Percentiles rank a stretch among this genome's conserved stretches.
Evolutionary conservation across 1,284 basidiomycete genomes (phyloP).

Genomic region (Violaceomyces palustris): DNA sequence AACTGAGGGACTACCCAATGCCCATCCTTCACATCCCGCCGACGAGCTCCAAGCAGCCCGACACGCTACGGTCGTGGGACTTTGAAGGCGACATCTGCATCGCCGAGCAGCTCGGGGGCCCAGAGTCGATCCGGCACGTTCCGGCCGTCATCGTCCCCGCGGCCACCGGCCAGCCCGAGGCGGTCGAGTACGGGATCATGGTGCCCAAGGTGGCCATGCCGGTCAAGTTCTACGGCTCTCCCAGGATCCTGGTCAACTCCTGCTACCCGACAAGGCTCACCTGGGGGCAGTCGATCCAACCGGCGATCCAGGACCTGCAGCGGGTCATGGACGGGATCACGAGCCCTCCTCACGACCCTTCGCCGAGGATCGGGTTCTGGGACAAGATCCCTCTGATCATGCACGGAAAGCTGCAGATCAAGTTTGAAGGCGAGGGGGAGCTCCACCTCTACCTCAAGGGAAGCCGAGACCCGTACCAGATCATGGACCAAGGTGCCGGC

Average conservation of each 20-base stretch:
- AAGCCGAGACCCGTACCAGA: slow-evolving; percentile 73
- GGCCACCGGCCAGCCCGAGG: slow-evolving; percentile 54
- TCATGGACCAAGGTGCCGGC: slow-evolving; percentile 74
- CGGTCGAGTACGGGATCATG: slow-evolving; percentile 62
- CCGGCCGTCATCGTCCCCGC: slow-evolving; percentile 45
- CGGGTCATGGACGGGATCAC: slow-evolving; percentile 76
- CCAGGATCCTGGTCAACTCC: slow-evolving; percentile 63
- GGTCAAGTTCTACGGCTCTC: slow-evolving; percentile 80
- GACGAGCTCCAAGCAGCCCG: slow-evolving; percentile 7
- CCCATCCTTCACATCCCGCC: slow-evolving; percentile 57
- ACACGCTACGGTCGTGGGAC: slow-evolving; percentile 56
- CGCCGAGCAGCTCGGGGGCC: slow-evolving; percentile 78
- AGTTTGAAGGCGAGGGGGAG: slow-evolving; percentile 64
- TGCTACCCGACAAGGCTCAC: slow-evolving; percentile 69
- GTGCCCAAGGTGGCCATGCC: slow-evolving; percentile 93
- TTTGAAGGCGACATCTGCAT: slow-evolving; percentile 79
- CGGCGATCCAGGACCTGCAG: slow-evolving; percentile 81
- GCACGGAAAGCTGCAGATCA: slow-evolving; percentile 73
- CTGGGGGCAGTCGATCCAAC: slow-evolving; percentile 85
- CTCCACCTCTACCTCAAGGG: slow-evolving; percentile 67
- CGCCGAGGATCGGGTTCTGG: slow-evolving; percentile 86
- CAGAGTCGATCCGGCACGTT: slow-evolving; percentile 56
- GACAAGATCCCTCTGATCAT: slow-evolving; percentile 67
- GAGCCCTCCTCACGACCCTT: slow-evolving; percentile 76
- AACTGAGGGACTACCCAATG: slow-evolving; percentile 69